Conservation (phyloP, 176 grass and related monocot genomes). For the Triticum timopheevii region DNA sequence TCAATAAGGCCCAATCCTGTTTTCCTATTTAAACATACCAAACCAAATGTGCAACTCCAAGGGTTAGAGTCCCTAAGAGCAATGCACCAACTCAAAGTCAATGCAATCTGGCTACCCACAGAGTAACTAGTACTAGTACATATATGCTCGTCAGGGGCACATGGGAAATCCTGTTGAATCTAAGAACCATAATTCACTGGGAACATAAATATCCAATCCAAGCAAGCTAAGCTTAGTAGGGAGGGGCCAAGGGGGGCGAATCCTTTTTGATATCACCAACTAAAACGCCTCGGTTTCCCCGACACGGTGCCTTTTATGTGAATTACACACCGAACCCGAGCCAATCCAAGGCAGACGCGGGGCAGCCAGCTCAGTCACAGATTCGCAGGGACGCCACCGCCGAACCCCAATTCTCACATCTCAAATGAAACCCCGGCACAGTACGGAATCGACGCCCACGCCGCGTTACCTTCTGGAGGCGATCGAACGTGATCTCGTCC, state of each 20-base stretch:
- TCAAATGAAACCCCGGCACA: slow-evolving; percentile 13
- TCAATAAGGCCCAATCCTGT: background rate
- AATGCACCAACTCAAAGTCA: slow-evolving; percentile 33
- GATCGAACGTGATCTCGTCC: slow-evolving; percentile 95
- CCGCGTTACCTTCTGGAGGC: slow-evolving; percentile 77
- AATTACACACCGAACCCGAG: background rate
- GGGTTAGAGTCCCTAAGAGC: background rate
- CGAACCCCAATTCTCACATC: slow-evolving; percentile 14
- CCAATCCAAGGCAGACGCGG: slow-evolving; percentile 8
- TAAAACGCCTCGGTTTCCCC: background rate
- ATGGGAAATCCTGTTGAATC: background rate
- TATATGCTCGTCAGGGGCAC: slow-evolving; percentile 25
- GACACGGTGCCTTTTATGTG: background rate
- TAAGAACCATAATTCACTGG: slow-evolving; percentile 1
- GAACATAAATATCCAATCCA: background rate
- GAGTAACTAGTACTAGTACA: slow-evolving; percentile 5
- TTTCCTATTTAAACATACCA: background rate
- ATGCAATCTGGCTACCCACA: slow-evolving; percentile 13
- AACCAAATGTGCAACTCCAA: slow-evolving; percentile 1
- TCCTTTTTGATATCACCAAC: background rate
- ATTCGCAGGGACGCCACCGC: background rate
- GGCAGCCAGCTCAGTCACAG: background rate
- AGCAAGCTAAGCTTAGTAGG: background rate
- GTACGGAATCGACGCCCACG: background rate
- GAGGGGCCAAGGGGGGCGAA: background rate